These are phyloP conservation scores for Diutina siamensis DNA, from an alignment of 1,139 yeast genomes.

Conservation along the genomic window DNA sequence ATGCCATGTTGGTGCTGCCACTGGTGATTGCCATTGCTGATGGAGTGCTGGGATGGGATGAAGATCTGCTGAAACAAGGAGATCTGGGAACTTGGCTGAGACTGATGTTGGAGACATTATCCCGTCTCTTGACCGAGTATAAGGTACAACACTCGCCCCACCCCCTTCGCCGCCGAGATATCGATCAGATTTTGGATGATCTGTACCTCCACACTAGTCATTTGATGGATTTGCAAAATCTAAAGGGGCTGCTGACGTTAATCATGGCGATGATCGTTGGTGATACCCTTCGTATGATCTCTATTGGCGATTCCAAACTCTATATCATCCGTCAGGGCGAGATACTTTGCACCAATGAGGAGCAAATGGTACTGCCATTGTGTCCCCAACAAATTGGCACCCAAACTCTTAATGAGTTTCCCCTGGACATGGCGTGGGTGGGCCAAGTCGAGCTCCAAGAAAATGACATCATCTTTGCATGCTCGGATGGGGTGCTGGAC, in stretches of 20 bases:
- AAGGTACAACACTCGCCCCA: conserved; percentile 33
- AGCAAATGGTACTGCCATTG: conserved; percentile 33
- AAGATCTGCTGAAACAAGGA: conserved; percentile 23
- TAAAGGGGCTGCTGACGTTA: conserved; percentile 44
- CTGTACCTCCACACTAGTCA: conserved; percentile 41
- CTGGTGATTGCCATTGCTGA: conserved; percentile 48
- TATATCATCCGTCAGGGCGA: conserved; percentile 39
- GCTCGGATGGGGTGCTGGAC: conserved; percentile 48
- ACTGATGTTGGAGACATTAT: conserved; percentile 41
- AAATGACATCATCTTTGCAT: conserved; percentile 33
- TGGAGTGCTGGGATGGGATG: conserved; percentile 54
- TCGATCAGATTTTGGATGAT: conserved; percentile 37
- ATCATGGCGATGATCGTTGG: conserved; percentile 41
- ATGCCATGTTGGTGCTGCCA: conserved; percentile 50
- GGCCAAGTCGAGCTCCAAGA: conserved; percentile 27
- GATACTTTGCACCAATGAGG: conserved; percentile 33
- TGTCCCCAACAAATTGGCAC: conserved; percentile 53
- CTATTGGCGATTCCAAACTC: conserved; percentile 46
- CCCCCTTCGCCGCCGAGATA: conserved; percentile 30
- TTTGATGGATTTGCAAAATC: conserved; percentile 38
- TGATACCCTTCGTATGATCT: conserved; percentile 33
- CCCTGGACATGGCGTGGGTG: conserved; percentile 42
- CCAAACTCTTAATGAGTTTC: conserved; percentile 30
- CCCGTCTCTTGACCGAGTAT: conserved; percentile 37
- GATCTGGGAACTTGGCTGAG: conserved; percentile 46